Evolutionary conservation across 2,329 filamentous ascomycete species (phyloP).

Genomic region (Paramyrothecium sp.): DNA sequence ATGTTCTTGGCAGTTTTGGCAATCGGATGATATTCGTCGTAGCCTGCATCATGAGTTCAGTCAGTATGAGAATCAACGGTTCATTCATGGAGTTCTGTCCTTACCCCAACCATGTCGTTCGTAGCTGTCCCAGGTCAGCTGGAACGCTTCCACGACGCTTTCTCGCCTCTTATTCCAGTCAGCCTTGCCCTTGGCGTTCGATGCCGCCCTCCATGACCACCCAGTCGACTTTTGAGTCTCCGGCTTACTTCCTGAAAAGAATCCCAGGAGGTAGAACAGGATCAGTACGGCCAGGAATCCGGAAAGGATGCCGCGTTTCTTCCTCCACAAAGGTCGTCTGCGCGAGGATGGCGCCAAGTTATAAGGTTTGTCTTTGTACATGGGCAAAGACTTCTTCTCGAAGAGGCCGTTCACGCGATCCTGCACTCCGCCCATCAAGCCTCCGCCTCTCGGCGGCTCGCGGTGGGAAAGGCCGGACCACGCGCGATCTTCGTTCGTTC

Average conservation of each 20-base stretch:
- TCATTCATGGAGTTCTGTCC: conserved; percentile 25
- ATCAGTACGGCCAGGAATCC: conserved; percentile 53
- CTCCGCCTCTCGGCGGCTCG: conserved; percentile 27
- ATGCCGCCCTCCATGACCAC: conserved; percentile 59
- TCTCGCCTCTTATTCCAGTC: conserved; percentile 80
- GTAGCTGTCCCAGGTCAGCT: conserved; percentile 90
- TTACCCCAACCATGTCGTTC: conserved; percentile 91
- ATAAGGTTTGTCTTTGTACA: conserved; percentile 99
- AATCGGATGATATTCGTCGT: conserved; percentile 84
- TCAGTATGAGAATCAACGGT: conserved; percentile 19
- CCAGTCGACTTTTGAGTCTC: conserved; percentile 36
- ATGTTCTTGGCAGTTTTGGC: conserved; percentile 79
- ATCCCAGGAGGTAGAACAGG: conserved; percentile 70
- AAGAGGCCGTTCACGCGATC: conserved; percentile 66
- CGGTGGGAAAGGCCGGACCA: conserved; percentile 53
- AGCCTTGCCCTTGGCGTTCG: conserved; percentile 43
- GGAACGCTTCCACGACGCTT: conserved; percentile 84
- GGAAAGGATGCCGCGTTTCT: conserved; percentile 58
- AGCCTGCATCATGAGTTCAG: conserved; percentile 45
- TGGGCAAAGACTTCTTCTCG: conserved; percentile 63
- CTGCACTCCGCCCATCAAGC: conserved; percentile 52
- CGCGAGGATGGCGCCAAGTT: conserved; percentile 61
- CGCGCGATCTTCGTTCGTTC: conserved; percentile 62
- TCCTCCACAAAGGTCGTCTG: conserved; percentile 58
- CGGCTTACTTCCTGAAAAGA: conserved; percentile 42